Conservation (phyloP, 352 stramenopile species). For the Phytopythium montanum region DNA sequence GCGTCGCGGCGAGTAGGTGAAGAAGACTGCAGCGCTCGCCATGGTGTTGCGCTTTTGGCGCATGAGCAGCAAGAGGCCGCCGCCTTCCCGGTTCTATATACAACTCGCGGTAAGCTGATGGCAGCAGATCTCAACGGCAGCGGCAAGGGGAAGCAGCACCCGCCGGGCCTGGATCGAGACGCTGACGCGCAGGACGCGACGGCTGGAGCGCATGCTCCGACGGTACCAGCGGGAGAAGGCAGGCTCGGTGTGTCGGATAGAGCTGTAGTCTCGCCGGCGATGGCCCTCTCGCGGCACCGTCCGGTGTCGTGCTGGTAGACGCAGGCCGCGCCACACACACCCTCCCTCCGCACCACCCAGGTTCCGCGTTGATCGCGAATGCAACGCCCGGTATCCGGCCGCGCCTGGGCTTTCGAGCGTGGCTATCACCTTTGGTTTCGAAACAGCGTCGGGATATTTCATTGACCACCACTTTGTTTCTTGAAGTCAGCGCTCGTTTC, state of each 20-base stretch:
- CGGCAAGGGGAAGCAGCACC: conserved; percentile 19
- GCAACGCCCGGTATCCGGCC: too few species aligned
- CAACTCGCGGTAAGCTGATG: conserved; percentile 1
- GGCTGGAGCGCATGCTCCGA: conserved; percentile 61
- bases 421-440: too few species aligned
- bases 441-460: too few species aligned
- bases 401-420: too few species aligned
- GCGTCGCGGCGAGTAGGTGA: conserved; percentile 26
- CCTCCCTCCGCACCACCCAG: too few species aligned
- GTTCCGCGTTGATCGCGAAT: too few species aligned
- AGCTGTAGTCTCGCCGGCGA: neutral
- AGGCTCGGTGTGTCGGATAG: conserved; percentile 12
- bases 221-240: conserved; percentile 64
- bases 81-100: conserved; percentile 48
- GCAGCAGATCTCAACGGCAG: neutral
- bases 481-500: too few species aligned
- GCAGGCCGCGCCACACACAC: too few species aligned
- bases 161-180: conserved; percentile 68
- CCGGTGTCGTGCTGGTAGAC: conserved; percentile 69
- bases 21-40: conserved; percentile 33
- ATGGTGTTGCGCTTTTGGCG: too few species aligned
- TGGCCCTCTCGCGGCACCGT: conserved; percentile 32
- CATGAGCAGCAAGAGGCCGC: conserved; percentile 49
- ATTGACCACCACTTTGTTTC: too few species aligned
- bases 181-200: conserved; percentile 58